Percentiles rank a stretch among this genome's conserved stretches.
Evolutionary conservation across 208 protist genomes (phyloP).

Genomic region (Crithidia sp.): DNA sequence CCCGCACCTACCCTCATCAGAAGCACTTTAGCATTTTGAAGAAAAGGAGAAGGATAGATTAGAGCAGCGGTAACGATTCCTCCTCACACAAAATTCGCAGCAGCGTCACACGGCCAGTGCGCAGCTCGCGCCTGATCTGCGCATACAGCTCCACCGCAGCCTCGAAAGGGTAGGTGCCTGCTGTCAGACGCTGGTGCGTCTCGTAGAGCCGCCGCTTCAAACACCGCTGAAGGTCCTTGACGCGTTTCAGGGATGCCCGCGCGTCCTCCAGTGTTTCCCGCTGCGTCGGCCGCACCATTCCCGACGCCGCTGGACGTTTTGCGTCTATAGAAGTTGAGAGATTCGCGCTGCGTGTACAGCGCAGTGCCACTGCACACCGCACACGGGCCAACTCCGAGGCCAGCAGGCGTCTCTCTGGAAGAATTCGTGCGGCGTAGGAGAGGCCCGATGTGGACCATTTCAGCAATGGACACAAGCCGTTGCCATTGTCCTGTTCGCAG

Average conservation of each 20-base stretch:
- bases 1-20: too few relatives aligned
- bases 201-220: slow-evolving; percentile 20
- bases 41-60: background rate
- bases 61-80: background rate
- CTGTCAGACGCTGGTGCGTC: slow-evolving; percentile 4
- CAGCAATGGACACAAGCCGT: background rate
- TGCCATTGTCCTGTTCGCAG: background rate
- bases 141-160: slow-evolving; percentile 1
- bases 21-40: background rate
- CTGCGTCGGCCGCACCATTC: background rate
- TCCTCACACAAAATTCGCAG: slow-evolving; percentile 22
- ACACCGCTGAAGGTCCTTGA: background rate
- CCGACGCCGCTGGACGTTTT: background rate
- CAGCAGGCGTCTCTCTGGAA: background rate
- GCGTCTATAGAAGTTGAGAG: background rate
- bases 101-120: slow-evolving; percentile 14
- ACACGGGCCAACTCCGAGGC: slow-evolving; percentile 11
- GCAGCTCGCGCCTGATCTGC: slow-evolving; percentile 21
- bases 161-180: too few relatives aligned
- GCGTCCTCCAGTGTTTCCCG: background rate
- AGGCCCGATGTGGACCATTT: background rate
- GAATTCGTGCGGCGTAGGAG: background rate
- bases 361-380: background rate
- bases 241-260: background rate
- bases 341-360: background rate